A percentile compares a stretch with the other conserved stretches of the same genome.
Conservation (phyloP, 2,329 filamentous ascomycete species). For the Zalaria obscura region DNA sequence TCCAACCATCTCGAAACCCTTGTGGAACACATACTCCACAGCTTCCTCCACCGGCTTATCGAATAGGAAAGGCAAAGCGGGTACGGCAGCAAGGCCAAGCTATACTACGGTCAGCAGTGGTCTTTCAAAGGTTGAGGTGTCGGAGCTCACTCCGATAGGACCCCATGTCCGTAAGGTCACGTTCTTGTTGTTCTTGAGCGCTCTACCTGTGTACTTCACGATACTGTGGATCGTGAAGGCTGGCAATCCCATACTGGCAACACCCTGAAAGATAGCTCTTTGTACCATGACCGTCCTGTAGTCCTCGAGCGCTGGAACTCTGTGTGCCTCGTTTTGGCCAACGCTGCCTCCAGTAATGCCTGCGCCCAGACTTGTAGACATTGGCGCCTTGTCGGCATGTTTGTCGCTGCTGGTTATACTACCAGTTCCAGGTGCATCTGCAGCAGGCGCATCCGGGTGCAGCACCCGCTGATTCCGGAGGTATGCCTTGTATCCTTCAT, state of each 20-base stretch:
- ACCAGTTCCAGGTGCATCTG: slow-evolving; percentile 4
- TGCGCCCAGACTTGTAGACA: slow-evolving; percentile 11
- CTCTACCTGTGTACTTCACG: slow-evolving; percentile 73
- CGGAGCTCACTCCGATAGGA: slow-evolving; percentile 66
- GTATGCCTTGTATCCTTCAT: slow-evolving; percentile 95
- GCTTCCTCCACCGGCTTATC: slow-evolving; percentile 87
- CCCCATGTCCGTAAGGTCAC: slow-evolving; percentile 65
- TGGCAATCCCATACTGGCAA: slow-evolving; percentile 88
- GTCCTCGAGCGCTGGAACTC: slow-evolving; percentile 66
- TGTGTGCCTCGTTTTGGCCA: slow-evolving; percentile 19
- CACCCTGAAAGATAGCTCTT: slow-evolving; percentile 73
- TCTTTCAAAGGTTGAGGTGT: background rate
- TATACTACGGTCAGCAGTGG: slow-evolving; percentile 16
- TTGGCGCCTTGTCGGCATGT: slow-evolving; percentile 1
- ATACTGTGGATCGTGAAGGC: slow-evolving; percentile 90
- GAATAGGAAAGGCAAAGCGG: slow-evolving; percentile 71
- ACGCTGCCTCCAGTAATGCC: slow-evolving; percentile 8
- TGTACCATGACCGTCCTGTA: slow-evolving; percentile 85
- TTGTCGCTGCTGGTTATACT: slow-evolving; percentile 21
- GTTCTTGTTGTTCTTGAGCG: slow-evolving; percentile 75
- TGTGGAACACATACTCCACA: slow-evolving; percentile 82
- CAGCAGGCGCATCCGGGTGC: slow-evolving; percentile 39
- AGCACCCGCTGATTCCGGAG: slow-evolving; percentile 66
- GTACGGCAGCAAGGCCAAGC: slow-evolving; percentile 53
- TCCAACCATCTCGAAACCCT: slow-evolving; percentile 59